Evolutionary conservation across 805 yeast genomes (phyloP).

Genomic region (Suhomyces xylopsoci): DNA sequence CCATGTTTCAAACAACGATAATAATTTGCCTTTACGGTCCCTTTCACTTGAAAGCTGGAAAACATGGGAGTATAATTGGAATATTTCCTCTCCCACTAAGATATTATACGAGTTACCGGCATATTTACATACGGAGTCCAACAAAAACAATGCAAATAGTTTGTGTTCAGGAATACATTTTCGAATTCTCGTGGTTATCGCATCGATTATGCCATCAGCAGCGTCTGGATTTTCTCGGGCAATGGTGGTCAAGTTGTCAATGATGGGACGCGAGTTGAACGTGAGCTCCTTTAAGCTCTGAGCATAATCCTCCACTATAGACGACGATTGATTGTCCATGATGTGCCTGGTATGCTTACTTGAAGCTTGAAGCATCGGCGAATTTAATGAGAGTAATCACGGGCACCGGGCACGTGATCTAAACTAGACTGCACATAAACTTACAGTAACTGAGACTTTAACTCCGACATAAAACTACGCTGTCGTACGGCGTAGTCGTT

Average conservation of each 20-base stretch:
- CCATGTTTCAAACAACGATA: conserved; percentile 86
- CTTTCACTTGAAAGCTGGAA: conserved; percentile 76
- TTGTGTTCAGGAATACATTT: conserved; percentile 81
- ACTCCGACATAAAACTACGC: not conserved
- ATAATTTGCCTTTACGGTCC: conserved; percentile 64
- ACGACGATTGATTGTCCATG: conserved; percentile 1
- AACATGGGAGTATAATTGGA: conserved; percentile 67
- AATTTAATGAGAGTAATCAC: not conserved
- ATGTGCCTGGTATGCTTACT: not conserved
- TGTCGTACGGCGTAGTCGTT: not conserved
- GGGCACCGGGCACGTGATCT: not conserved
- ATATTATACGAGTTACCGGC: conserved; percentile 89
- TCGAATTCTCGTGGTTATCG: conserved; percentile 70
- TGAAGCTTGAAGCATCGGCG: not conserved
- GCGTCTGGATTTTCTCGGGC: conserved; percentile 81
- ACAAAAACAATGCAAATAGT: conserved; percentile 74
- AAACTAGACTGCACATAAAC: too few species aligned
- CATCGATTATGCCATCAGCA: conserved; percentile 74
- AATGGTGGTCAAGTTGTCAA: conserved; percentile 74
- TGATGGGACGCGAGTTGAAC: conserved; percentile 86
- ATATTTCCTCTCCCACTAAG: conserved; percentile 66
- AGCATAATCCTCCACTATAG: conserved; percentile 53
- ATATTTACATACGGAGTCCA: conserved; percentile 90
- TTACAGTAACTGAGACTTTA: too few species aligned
- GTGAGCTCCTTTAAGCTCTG: conserved; percentile 73